Conservation (phyloP, 805 yeast species). For the Candida xiaguanensis region DNA sequence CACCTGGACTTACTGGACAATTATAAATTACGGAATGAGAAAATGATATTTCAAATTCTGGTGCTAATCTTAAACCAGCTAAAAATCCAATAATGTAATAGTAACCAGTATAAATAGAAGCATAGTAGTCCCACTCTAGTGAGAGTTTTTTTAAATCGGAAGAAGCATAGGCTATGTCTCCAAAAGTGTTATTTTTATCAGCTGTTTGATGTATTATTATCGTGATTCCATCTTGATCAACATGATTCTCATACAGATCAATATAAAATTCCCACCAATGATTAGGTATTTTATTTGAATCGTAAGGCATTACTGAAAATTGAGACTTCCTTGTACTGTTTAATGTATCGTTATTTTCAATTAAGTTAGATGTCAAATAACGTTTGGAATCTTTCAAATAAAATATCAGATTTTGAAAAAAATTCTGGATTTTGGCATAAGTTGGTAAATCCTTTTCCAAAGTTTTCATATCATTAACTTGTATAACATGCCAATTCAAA, state of each 20-base stretch:
- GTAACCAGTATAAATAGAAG: constrained; percentile 6
- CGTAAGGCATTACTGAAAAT: not conserved
- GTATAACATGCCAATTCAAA: too few species aligned
- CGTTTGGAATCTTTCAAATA: not conserved
- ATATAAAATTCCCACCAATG: constrained; percentile 8
- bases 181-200: not conserved
- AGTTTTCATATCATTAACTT: not conserved
- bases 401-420: not conserved
- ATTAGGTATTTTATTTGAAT: constrained; percentile 3
- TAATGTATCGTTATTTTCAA: not conserved
- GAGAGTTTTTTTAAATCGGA: not conserved
- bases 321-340: not conserved
- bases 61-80: constrained; percentile 5
- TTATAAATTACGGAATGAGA: constrained; percentile 1
- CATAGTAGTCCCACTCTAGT: constrained; percentile 2
- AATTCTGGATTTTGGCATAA: not conserved
- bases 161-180: constrained; percentile 4
- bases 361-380: not conserved
- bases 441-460: not conserved
- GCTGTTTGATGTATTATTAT: constrained; percentile 6
- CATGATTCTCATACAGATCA: not conserved
- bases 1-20: constrained; percentile 9
- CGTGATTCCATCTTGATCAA: constrained; percentile 4
- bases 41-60: constrained; percentile 5
- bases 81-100: constrained; percentile 4